Evolutionary conservation across 2,329 filamentous ascomycete genomes (phyloP), one percentile per base, ranked within the genome.

Genomic region (Xylaria sp.): DNA sequence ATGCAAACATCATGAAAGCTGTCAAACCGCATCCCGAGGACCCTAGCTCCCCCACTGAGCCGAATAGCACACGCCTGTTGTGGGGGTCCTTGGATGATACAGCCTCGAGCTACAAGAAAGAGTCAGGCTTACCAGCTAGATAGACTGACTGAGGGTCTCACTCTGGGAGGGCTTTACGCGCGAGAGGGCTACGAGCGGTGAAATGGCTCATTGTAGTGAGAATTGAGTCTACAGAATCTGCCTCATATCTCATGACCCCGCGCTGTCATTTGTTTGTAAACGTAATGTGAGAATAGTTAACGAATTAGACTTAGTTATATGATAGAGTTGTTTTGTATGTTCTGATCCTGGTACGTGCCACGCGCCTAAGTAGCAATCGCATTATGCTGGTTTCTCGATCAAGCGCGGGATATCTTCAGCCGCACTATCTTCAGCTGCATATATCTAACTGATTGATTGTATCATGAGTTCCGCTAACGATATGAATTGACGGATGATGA

Each of bases 1-100:
- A 68, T 61, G 39, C 50, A 68, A 61, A 66, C 65, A 56, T 48
- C 32, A 47, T 14, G 50, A 57, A 58, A 65, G 55, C 42, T 64
- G 54, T 57, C 65, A 65, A 63, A 59, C 59, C 47, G 65, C 62
- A 54, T 56, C 19, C 30, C 27, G 17, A 39, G 11, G 19, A 57
- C 50, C 55, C 58, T 54, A 30, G 58, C 27, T 19, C 19, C 54
- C 54, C 50, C 19, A 8, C 27, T 4, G 36, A 48, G n/a, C 48
- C 5, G 7, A 61, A 54, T 57, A 45, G 7, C 60, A 68, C 65
- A 64, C 51, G 4, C 19, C 24, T 17, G 9, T 48, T 36, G 27
- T 61, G 48, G 56, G 65, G 55, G 36, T 4, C 3, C 7, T 12
- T 36, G 47, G 47, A 8, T 27, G 47, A 48, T 19, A 48, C 19